Percentiles rank a stretch among this genome's conserved stretches.
These are phyloP conservation scores for Purshia tridentata DNA, from an alignment of 306 rosid species.

Conservation along the genomic window DNA sequence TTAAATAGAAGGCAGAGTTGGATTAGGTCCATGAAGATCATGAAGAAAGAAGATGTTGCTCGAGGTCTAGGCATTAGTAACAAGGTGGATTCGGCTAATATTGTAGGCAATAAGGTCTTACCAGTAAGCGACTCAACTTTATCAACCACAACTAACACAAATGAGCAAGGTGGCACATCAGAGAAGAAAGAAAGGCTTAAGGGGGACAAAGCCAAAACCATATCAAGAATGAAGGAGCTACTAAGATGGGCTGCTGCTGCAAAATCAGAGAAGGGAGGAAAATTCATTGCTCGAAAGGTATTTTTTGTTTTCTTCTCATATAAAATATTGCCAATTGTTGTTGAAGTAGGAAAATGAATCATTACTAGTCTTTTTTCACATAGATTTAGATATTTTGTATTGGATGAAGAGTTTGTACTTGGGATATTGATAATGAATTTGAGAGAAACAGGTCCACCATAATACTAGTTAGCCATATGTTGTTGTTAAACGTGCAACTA, in stretches of 20 bases:
- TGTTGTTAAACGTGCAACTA: too few relatives aligned
- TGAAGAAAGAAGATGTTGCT: slow-evolving; percentile 59
- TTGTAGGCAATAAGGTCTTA: slow-evolving; percentile 61
- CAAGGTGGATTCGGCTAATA: slow-evolving; percentile 42
- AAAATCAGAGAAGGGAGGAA: slow-evolving; percentile 71
- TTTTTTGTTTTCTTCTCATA: neutral
- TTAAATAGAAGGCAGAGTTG: slow-evolving; percentile 29
- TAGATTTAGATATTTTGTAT: neutral
- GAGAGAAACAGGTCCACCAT: neutral
- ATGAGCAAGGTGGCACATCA: slow-evolving; percentile 31
- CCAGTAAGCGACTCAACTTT: slow-evolving; percentile 62
- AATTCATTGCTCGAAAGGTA: slow-evolving; percentile 59
- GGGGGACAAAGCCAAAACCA: slow-evolving; percentile 48
- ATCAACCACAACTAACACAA: slow-evolving; percentile 32
- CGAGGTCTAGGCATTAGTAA: slow-evolving; percentile 38
- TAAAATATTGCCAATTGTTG: too few relatives aligned
- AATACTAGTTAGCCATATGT: neutral
- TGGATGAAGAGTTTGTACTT: neutral
- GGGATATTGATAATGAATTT: neutral
- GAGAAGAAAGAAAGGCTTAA: slow-evolving; percentile 42
- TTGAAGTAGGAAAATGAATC: too few relatives aligned
- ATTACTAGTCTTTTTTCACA: neutral
- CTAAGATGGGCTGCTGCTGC: slow-evolving; percentile 82
- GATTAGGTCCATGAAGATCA: slow-evolving; percentile 40
- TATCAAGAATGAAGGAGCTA: slow-evolving; percentile 85